Conservation (phyloP, 2,329 filamentous ascomycete species). For the Pseudodiploospora longispora region DNA sequence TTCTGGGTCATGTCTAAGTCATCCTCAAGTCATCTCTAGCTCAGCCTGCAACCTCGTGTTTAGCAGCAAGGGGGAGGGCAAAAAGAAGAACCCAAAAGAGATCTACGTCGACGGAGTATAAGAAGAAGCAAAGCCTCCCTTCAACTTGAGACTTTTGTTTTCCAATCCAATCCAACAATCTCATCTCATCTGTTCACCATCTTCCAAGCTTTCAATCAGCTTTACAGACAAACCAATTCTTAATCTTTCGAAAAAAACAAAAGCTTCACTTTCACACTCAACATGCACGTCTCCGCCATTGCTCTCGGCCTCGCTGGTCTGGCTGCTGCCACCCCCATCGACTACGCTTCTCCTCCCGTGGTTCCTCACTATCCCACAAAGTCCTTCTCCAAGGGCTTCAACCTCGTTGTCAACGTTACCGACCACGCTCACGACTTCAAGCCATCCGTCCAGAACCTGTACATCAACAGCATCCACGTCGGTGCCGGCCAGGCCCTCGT, state of each 20-base stretch:
- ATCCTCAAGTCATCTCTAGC: neutral
- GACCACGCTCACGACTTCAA: slow-evolving; percentile 26
- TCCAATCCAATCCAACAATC: slow-evolving; percentile 1
- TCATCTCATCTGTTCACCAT: neutral
- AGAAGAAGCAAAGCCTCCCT: neutral
- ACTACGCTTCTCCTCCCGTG: neutral
- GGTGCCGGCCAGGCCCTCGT: slow-evolving; percentile 32
- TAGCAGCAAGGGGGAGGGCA: too few species aligned
- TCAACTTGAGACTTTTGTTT: neutral
- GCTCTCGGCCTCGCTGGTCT: slow-evolving; percentile 12
- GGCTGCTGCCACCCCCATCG: slow-evolving; percentile 13
- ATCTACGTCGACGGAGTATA: neutral
- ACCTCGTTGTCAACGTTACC: slow-evolving; percentile 34
- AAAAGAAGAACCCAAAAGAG: too few species aligned
- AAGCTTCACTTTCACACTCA: neutral
- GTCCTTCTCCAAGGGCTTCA: slow-evolving; percentile 23
- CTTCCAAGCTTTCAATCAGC: neutral
- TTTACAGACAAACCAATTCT: too few species aligned
- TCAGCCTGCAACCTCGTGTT: too few species aligned
- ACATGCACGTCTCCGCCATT: slow-evolving; percentile 10
- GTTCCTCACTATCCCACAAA: slow-evolving; percentile 8
- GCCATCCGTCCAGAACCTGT: slow-evolving; percentile 29
- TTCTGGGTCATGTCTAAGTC: neutral
- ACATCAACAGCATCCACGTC: slow-evolving; percentile 31
- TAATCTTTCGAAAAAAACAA: too few species aligned